phyloP scores from a whole-genome alignment of 176 grass and related monocot genomes.

The Juncus effusus region DNA sequence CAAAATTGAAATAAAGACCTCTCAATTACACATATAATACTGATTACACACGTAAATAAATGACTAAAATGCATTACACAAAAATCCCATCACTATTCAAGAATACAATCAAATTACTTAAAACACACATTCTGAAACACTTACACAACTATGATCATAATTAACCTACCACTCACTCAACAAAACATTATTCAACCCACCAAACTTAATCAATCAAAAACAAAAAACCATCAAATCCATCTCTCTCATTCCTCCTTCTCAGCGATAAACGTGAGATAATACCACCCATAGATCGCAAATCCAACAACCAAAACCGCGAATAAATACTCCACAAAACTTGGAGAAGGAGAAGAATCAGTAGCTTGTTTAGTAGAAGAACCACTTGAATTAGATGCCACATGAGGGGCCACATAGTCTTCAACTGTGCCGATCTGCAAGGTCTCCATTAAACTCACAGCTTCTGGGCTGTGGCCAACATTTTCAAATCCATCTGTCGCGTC shows the following conservation, averaged over 20 bases:
- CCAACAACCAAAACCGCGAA: constrained; percentile 54
- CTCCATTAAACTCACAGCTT: constrained; percentile 67
- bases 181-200: too few relatives aligned
- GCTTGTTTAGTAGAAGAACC: constrained; percentile 16
- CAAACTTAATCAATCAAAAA: too few relatives aligned
- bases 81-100: too few relatives aligned
- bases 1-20: too few relatives aligned
- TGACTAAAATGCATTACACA: too few relatives aligned
- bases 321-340: constrained; percentile 57
- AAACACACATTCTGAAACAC: too few relatives aligned
- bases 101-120: too few relatives aligned
- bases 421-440: constrained; percentile 54
- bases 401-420: constrained; percentile 27
- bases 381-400: background rate
- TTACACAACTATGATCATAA: too few relatives aligned
- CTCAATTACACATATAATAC: too few relatives aligned
- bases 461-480: constrained; percentile 74
- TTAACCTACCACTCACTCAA: too few relatives aligned
- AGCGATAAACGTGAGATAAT: constrained; percentile 58
- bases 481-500: constrained; percentile 72
- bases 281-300: constrained; percentile 69
- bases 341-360: constrained; percentile 33
- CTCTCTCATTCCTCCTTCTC: constrained; percentile 16
- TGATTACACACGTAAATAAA: too few relatives aligned
- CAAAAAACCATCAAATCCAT: too few relatives aligned